Conservation (phyloP, 768 basidiomycete species). For the Favolaschia claudopus region DNA sequence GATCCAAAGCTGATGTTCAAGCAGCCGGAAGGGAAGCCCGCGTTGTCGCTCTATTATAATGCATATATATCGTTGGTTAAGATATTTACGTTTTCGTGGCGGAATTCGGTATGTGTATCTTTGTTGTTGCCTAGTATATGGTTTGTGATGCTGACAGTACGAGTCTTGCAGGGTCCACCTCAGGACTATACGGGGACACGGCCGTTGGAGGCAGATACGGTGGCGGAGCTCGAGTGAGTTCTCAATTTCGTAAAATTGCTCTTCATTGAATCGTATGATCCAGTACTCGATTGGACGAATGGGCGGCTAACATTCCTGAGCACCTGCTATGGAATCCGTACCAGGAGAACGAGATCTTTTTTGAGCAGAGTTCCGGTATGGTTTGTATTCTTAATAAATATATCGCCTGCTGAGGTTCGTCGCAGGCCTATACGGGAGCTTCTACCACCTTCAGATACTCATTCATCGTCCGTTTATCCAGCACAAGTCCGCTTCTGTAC, state of each 20-base stretch:
- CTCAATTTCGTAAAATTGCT: neutral
- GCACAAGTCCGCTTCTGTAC: conserved; percentile 39
- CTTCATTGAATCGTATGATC: neutral
- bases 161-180: neutral
- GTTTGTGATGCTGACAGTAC: too few relatives aligned
- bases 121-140: neutral
- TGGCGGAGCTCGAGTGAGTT: conserved; percentile 19
- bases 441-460: conserved; percentile 49
- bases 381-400: conserved; percentile 13
- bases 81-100: conserved; percentile 54
- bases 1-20: conserved; percentile 50
- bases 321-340: conserved; percentile 49
- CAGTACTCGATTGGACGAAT: conserved; percentile 61
- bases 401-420: neutral
- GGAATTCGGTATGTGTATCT: conserved; percentile 45
- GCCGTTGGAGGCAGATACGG: neutral
- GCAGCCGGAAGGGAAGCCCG: conserved; percentile 55
- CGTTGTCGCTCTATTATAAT: conserved; percentile 47
- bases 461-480: conserved; percentile 71
- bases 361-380: conserved; percentile 53
- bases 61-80: conserved; percentile 51
- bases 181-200: conserved; percentile 1
- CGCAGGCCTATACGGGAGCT: conserved; percentile 4
- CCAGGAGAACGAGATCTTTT: conserved; percentile 35
- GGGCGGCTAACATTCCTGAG: conserved; percentile 59